Evolutionary conservation across 257 asterid species (phyloP).

Genomic region (Primulina huaijiensis): DNA sequence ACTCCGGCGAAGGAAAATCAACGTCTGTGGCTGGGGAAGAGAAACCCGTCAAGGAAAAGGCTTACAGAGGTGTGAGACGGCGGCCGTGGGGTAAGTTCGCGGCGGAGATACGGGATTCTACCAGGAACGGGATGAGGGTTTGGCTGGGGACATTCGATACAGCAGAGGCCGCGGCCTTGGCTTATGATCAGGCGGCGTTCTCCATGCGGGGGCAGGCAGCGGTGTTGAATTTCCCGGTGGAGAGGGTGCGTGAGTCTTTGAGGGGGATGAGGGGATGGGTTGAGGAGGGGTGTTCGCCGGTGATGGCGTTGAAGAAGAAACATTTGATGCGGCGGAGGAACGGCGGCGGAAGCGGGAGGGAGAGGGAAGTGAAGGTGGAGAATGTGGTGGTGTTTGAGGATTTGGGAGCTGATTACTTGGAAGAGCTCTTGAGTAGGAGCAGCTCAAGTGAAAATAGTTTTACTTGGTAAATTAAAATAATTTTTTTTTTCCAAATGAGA

Average conservation of each 20-base stretch:
- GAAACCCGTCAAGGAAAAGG: slow-evolving; percentile 24
- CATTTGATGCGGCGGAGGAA: slow-evolving; percentile 36
- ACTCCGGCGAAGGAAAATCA: slow-evolving; percentile 32
- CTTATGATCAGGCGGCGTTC: slow-evolving; percentile 41
- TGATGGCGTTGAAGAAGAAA: slow-evolving; percentile 42
- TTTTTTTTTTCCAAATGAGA: too few species aligned
- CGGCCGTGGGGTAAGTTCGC: slow-evolving; percentile 42
- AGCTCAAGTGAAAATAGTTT: neutral
- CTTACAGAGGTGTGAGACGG: slow-evolving; percentile 45
- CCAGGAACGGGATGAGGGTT: slow-evolving; percentile 35
- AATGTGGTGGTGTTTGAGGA: neutral
- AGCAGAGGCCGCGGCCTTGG: slow-evolving; percentile 37
- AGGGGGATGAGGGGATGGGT: slow-evolving; percentile 25
- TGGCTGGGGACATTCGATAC: slow-evolving; percentile 41
- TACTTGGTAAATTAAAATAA: neutral
- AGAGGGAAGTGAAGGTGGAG: slow-evolving; percentile 26
- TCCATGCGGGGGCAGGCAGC: slow-evolving; percentile 34
- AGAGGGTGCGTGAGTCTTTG: slow-evolving; percentile 38
- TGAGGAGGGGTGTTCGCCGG: slow-evolving; percentile 41
- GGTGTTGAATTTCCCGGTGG: slow-evolving; percentile 40
- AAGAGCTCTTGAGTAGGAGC: neutral
- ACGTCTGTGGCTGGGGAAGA: neutral
- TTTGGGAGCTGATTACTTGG: neutral
- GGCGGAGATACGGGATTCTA: slow-evolving; percentile 41
- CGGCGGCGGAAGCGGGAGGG: slow-evolving; percentile 4